phyloP scores from a whole-genome alignment of 2,329 filamentous ascomycete species.

The Colletotrichum orbiculare region DNA sequence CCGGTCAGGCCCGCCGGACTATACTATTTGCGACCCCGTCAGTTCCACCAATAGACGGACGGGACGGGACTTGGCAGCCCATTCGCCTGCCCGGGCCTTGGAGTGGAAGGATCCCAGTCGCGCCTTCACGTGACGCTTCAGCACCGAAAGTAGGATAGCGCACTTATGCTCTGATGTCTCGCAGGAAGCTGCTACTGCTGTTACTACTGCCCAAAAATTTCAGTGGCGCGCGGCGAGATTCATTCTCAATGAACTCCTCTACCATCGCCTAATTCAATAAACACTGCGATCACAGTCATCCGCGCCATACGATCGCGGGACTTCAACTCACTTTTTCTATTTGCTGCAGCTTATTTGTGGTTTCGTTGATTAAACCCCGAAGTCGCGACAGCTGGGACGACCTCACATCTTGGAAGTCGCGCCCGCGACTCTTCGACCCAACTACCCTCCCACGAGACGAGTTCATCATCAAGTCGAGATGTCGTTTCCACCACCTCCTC shows the following conservation, averaged over 20 bases:
- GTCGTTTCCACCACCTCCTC: slow-evolving; percentile 67
- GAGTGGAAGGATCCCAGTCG: slow-evolving; percentile 14
- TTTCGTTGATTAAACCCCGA: slow-evolving; percentile 26
- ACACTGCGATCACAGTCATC: slow-evolving; percentile 36
- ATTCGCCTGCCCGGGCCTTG: background rate
- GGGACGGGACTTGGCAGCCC: too few species aligned
- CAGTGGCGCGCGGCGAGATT: slow-evolving; percentile 31
- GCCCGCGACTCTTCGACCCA: slow-evolving; percentile 35
- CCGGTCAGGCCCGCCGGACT: slow-evolving; percentile 2
- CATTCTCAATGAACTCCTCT: slow-evolving; percentile 32
- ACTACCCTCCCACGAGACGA: slow-evolving; percentile 5
- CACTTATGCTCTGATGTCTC: background rate
- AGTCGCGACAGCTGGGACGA: slow-evolving; percentile 26
- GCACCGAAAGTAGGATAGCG: slow-evolving; percentile 14
- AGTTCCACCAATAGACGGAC: too few species aligned
- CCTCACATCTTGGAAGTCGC: slow-evolving; percentile 37
- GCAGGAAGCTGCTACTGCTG: slow-evolving; percentile 19
- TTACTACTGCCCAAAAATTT: slow-evolving; percentile 30
- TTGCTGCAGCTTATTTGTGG: slow-evolving; percentile 12
- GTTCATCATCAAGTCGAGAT: slow-evolving; percentile 48
- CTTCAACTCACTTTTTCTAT: slow-evolving; percentile 13
- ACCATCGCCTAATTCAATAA: slow-evolving; percentile 26
- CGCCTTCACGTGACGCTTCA: slow-evolving; percentile 8
- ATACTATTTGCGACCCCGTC: background rate
- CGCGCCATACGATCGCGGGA: slow-evolving; percentile 38